phyloP scores from a whole-genome alignment of 2,329 filamentous ascomycete genomes.

The Fusarium verticillioides region DNA sequence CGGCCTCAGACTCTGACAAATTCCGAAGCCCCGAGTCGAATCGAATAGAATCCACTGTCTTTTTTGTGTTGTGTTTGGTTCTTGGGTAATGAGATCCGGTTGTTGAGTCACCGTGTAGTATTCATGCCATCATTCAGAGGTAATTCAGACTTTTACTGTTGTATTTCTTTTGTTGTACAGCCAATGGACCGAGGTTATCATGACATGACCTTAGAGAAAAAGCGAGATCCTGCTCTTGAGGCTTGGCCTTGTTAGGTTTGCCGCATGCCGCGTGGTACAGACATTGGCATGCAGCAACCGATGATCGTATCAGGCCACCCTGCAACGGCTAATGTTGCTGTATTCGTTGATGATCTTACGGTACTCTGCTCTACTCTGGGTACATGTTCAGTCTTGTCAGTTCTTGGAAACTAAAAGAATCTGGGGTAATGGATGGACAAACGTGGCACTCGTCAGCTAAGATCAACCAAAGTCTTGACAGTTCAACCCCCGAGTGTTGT shows the following conservation, averaged over 20 bases:
- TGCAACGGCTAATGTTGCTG: conserved; percentile 10
- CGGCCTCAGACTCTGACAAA: neutral
- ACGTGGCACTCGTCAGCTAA: neutral
- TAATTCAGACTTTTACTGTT: neutral
- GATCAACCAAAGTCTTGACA: neutral
- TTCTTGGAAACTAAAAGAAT: conserved; percentile 11
- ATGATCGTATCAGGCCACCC: conserved; percentile 22
- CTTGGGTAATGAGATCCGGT: conserved; percentile 13
- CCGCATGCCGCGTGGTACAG: conserved; percentile 2
- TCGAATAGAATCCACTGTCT: conserved; percentile 1
- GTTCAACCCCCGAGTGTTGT: neutral
- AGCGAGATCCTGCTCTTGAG: conserved; percentile 1
- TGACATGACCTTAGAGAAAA: neutral
- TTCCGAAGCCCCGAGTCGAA: neutral
- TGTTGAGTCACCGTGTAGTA: conserved; percentile 8
- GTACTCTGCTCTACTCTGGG: neutral
- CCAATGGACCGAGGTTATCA: neutral
- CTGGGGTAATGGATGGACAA: conserved; percentile 7
- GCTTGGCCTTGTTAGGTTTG: conserved; percentile 7
- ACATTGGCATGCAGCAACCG: conserved; percentile 14
- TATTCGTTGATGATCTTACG: neutral
- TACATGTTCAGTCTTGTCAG: neutral
- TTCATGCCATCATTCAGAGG: conserved; percentile 9
- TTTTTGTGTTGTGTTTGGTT: neutral
- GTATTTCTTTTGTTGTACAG: neutral